Base-by-base conservation (phyloP, 495 filamentous ascomycete genomes). In the Tuber brumale region DNA sequence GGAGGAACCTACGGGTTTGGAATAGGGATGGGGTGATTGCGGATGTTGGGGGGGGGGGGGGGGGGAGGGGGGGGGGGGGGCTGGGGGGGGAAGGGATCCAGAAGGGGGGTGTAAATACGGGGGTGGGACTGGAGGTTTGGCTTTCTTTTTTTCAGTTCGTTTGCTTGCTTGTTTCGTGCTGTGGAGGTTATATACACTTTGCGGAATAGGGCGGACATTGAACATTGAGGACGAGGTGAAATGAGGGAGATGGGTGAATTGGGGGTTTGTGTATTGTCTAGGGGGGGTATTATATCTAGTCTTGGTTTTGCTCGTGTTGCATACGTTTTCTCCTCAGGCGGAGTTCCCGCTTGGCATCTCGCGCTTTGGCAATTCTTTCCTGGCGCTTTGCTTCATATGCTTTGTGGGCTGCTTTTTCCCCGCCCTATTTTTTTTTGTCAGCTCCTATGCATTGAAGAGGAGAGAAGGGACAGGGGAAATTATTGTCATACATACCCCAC, bases 21-120 rank as follows among this genome's bases (percentile, higher is more conserved):
- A 16, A 27, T 70, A n/a, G 72, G 21, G 23, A 51, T 70, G n/a
- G 79, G 71, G n/a, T 69, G 69, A 41, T 57, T 57, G n/a, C n/a
- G n/a, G 16, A 44, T 80, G 45, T 39, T 2, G 37, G 37, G 37
- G 37, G 5, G 61, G 48, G n/a, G n/a, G n/a, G n/a, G n/a, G n/a
- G n/a, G n/a, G n/a, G n/a, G n/a, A n/a, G n/a, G n/a, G n/a, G n/a
- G n/a, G n/a, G n/a, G n/a, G n/a, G n/a, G n/a, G n/a, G n/a, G n/a
- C n/a, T n/a, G n/a, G n/a, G n/a, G n/a, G n/a, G n/a, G n/a, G n/a
- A n/a, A n/a, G n/a, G n/a, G n/a, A n/a, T n/a, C n/a, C n/a, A n/a
- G n/a, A n/a, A n/a, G n/a, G n/a, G n/a, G 12, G 75, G 42, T 23
- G 48, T 48, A 42, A 43, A 51, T 41, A 44, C 43, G n/a, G 42